Evolutionary conservation across 1,139 yeast genomes (phyloP).

Genomic region (Diutina rugosa): DNA sequence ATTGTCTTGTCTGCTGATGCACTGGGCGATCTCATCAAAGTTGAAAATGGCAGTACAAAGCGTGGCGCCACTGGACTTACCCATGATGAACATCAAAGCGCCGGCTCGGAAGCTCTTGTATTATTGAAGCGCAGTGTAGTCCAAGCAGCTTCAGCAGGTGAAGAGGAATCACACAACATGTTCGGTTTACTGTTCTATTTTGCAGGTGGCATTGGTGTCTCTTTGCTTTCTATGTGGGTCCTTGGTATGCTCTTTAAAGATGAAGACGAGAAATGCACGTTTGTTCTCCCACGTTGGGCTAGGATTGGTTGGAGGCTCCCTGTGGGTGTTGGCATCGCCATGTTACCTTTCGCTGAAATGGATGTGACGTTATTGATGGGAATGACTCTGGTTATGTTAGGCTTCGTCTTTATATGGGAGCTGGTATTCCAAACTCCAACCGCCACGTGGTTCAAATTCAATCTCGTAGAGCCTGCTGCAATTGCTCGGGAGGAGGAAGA

Average conservation of each 20-base stretch:
- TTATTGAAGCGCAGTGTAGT: slow-evolving; percentile 2
- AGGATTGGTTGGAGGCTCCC: slow-evolving; percentile 29
- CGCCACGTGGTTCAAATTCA: background rate
- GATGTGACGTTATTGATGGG: slow-evolving; percentile 32
- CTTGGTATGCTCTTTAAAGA: slow-evolving; percentile 13
- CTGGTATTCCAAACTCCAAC: slow-evolving; percentile 16
- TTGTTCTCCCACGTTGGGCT: background rate
- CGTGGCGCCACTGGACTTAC: background rate
- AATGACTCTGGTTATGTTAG: slow-evolving; percentile 20
- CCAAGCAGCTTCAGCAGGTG: slow-evolving; percentile 9
- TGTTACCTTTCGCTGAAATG: slow-evolving; percentile 33
- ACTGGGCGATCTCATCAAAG: slow-evolving; percentile 34
- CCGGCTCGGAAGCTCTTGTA: background rate
- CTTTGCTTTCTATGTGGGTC: slow-evolving; percentile 20
- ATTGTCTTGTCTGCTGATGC: slow-evolving; percentile 51
- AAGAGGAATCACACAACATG: slow-evolving; percentile 11
- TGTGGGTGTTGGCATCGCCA: slow-evolving; percentile 23
- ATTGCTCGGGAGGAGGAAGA: background rate
- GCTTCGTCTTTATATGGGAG: slow-evolving; percentile 22
- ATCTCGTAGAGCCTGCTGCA: background rate
- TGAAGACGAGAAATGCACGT: background rate
- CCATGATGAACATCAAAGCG: background rate
- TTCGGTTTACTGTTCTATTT: slow-evolving; percentile 32
- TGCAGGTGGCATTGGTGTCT: slow-evolving; percentile 35
- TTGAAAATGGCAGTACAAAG: background rate